Conservation (phyloP, 225 moss, liverwort and hornwort species). For the Antitrichia curtipendula region DNA sequence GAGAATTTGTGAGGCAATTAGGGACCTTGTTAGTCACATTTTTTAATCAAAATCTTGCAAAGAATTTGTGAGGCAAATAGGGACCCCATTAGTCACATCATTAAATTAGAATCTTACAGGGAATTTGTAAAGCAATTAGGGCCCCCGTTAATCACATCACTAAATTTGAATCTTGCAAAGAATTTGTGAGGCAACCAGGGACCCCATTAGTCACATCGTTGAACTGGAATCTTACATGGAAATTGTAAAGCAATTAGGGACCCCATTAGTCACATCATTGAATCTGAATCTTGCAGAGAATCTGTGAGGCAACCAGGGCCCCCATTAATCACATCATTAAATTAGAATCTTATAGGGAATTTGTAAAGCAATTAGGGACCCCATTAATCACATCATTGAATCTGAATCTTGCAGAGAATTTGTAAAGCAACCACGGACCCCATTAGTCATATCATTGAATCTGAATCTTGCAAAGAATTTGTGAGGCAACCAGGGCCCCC, state of each 20-base stretch:
- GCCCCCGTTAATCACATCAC: accelerated
- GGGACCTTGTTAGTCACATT: no score
- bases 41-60: no score
- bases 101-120: accelerated
- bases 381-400: no score
- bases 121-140: accelerated
- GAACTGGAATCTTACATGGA: not conserved
- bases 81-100: accelerated
- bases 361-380: no score
- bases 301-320: accelerated
- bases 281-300: not conserved
- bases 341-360: no score
- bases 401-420: no score
- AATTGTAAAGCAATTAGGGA: not conserved
- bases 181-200: not conserved
- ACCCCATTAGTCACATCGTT: accelerated
- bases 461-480: not conserved
- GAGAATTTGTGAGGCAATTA: no score
- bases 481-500: not conserved
- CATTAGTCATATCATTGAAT: not conserved
- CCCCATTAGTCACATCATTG: not conserved
- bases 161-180: not conserved
- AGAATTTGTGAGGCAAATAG: not conserved
- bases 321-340: no score
- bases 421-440: no score